These are phyloP conservation scores for Rhodotorula sp. DNA, from an alignment of 1,284 basidiomycete genomes.

Conservation along the genomic window DNA sequence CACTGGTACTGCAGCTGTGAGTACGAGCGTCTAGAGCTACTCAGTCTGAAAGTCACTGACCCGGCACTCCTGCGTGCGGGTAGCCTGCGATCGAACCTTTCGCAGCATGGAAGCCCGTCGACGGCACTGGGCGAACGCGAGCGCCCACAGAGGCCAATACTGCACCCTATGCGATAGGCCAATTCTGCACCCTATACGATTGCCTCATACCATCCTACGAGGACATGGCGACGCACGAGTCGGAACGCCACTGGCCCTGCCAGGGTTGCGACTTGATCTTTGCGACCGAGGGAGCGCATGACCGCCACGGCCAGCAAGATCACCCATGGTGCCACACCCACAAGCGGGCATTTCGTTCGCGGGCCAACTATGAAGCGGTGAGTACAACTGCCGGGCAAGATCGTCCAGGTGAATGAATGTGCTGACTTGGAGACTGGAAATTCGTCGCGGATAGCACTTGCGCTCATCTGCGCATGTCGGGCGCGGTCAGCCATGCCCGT, in stretches of 20 bases:
- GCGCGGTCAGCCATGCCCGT: conserved; percentile 22
- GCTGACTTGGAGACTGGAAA: neutral
- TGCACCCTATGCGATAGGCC: conserved; percentile 54
- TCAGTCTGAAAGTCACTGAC: neutral
- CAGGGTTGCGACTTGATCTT: conserved; percentile 46
- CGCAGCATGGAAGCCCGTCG: neutral
- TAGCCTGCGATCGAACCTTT: neutral
- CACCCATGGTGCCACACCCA: conserved; percentile 46
- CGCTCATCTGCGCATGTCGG: conserved; percentile 48
- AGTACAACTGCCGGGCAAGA: neutral
- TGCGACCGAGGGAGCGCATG: conserved; percentile 49
- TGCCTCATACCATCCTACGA: conserved; percentile 47
- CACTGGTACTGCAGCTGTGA: neutral
- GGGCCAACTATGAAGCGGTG: neutral
- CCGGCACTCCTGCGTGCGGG: no score
- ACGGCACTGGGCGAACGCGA: conserved; percentile 38
- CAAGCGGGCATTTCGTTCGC: neutral
- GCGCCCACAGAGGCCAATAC: conserved; percentile 51
- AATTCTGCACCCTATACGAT: conserved; percentile 56
- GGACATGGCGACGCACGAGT: conserved; percentile 13
- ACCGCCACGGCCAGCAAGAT: conserved; percentile 56
- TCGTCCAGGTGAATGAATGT: neutral
- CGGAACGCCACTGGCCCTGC: conserved; percentile 16
- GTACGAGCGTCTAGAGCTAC: neutral
- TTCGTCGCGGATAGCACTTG: conserved; percentile 40